These are phyloP conservation scores for Ciborinia camelliae DNA, from an alignment of 2,329 filamentous ascomycete species.

Conservation along the genomic window DNA sequence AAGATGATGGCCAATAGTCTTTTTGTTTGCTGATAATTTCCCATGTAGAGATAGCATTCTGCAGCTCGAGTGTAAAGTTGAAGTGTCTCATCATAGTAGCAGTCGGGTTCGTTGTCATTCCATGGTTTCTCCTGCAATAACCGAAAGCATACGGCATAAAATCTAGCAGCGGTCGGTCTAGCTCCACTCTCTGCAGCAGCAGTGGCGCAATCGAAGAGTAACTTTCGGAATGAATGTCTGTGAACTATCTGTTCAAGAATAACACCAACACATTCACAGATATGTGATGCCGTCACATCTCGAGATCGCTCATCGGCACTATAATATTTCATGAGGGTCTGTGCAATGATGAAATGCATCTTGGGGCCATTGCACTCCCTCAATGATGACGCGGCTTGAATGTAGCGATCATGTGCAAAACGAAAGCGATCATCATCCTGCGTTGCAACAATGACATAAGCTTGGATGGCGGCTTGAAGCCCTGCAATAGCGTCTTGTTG, in stretches of 20 bases:
- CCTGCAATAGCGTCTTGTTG: slow-evolving; percentile 70
- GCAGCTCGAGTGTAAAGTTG: slow-evolving; percentile 74
- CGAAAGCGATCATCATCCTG: slow-evolving; percentile 83
- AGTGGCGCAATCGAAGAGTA: slow-evolving; percentile 76
- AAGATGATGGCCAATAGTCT: slow-evolving; percentile 69
- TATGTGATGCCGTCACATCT: slow-evolving; percentile 75
- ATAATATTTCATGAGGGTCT: slow-evolving; percentile 73
- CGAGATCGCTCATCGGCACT: slow-evolving; percentile 57
- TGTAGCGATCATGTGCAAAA: slow-evolving; percentile 85
- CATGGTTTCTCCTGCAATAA: slow-evolving; percentile 80
- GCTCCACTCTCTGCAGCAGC: slow-evolving; percentile 79
- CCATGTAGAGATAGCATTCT: slow-evolving; percentile 79
- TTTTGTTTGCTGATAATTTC: slow-evolving; percentile 64
- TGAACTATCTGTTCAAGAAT: slow-evolving; percentile 63
- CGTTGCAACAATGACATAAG: slow-evolving; percentile 76
- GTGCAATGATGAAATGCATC: slow-evolving; percentile 90
- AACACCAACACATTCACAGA: slow-evolving; percentile 72
- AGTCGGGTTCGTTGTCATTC: slow-evolving; percentile 66
- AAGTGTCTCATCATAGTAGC: slow-evolving; percentile 82
- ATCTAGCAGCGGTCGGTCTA: slow-evolving; percentile 75
- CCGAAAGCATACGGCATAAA: slow-evolving; percentile 71
- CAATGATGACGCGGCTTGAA: slow-evolving; percentile 68
- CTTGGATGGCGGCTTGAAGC: slow-evolving; percentile 75
- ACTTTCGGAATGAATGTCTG: slow-evolving; percentile 61
- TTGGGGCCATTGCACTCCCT: slow-evolving; percentile 66